A percentile compares a stretch with the other conserved stretches of the same genome.
These are phyloP conservation scores for Colletotrichum karsti DNA, from an alignment of 2,329 filamentous ascomycete genomes.

Conservation along the genomic window DNA sequence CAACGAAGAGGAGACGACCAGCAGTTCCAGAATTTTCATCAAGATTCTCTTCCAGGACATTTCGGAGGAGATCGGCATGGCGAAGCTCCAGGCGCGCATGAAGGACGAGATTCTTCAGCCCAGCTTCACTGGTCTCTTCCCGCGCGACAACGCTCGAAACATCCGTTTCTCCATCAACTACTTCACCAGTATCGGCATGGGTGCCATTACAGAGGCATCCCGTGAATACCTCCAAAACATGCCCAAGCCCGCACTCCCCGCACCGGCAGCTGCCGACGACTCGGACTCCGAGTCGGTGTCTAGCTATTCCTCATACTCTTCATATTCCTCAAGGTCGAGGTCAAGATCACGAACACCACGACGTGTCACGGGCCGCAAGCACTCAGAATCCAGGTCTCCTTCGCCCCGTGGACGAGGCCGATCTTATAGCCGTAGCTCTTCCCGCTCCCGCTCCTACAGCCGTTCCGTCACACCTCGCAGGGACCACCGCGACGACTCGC, in stretches of 20 bases:
- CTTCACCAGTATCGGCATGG: constrained; percentile 98
- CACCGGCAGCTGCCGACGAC: constrained; percentile 65
- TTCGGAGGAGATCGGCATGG: constrained; percentile 84
- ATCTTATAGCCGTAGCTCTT: constrained; percentile 42
- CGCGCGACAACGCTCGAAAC: constrained; percentile 86
- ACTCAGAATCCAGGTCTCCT: constrained; percentile 44
- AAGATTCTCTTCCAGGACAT: constrained; percentile 97
- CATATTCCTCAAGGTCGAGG: constrained; percentile 62
- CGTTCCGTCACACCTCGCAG: constrained; percentile 30
- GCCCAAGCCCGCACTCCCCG: constrained; percentile 82
- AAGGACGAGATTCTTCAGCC: constrained; percentile 81
- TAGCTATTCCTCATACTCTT: constrained; percentile 81
- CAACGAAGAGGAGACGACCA: constrained; percentile 97
- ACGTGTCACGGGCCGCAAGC: constrained; percentile 44
- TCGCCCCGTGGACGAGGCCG: constrained; percentile 36
- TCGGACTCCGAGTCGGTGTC: constrained; percentile 78
- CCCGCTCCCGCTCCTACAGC: constrained; percentile 46
- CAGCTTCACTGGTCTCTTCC: constrained; percentile 87
- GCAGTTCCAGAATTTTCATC: constrained; percentile 96
- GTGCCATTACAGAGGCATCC: constrained; percentile 93
- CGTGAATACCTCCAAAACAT: constrained; percentile 89
- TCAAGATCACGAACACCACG: constrained; percentile 54
- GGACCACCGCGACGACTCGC: constrained; percentile 31
- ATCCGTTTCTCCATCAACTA: constrained; percentile 99
- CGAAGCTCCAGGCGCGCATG: constrained; percentile 79